A percentile compares a stretch with the other conserved stretches of the same genome.
Conservation (phyloP, 768 basidiomycete species). For the Leucocoprinus birnbaumii region DNA sequence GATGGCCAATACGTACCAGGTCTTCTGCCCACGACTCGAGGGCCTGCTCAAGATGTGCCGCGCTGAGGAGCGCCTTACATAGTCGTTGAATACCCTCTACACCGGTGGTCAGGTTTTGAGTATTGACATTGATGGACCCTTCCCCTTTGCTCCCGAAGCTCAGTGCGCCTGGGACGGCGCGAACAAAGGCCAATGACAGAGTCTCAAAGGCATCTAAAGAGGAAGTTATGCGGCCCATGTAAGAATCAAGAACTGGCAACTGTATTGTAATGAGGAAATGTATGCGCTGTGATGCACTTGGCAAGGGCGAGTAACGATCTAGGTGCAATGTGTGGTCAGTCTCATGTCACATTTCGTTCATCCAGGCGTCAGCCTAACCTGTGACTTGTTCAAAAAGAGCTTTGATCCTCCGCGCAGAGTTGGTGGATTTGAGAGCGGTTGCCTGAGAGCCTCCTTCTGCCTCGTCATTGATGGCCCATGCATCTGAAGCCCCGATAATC, state of each 20-base stretch:
- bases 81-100: conserved; percentile 80
- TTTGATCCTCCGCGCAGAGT: conserved; percentile 80
- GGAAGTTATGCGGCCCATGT: conserved; percentile 72
- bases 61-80: conserved; percentile 83
- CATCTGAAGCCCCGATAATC: conserved; percentile 76
- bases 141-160: conserved; percentile 45
- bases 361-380: conserved; percentile 40
- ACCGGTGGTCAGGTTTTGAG: conserved; percentile 72
- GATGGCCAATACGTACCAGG: conserved; percentile 46
- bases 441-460: conserved; percentile 38
- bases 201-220: conserved; percentile 95
- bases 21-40: conserved; percentile 91
- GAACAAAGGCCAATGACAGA: conserved; percentile 81
- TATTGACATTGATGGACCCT: conserved; percentile 44
- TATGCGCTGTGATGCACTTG: conserved; percentile 69
- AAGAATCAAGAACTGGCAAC: conserved; percentile 77
- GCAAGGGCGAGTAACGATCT: conserved; percentile 93
- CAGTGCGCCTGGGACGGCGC: conserved; percentile 90
- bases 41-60: conserved; percentile 64
- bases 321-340: neutral
- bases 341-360: no score
- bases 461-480: conserved; percentile 80
- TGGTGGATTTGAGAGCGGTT: conserved; percentile 63
- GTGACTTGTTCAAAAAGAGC: conserved; percentile 90
- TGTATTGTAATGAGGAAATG: conserved; percentile 86